A percentile compares a stretch with the other conserved stretches of the same genome.
Conservation (phyloP, 768 basidiomycete species). For the Trametes coccinea region DNA sequence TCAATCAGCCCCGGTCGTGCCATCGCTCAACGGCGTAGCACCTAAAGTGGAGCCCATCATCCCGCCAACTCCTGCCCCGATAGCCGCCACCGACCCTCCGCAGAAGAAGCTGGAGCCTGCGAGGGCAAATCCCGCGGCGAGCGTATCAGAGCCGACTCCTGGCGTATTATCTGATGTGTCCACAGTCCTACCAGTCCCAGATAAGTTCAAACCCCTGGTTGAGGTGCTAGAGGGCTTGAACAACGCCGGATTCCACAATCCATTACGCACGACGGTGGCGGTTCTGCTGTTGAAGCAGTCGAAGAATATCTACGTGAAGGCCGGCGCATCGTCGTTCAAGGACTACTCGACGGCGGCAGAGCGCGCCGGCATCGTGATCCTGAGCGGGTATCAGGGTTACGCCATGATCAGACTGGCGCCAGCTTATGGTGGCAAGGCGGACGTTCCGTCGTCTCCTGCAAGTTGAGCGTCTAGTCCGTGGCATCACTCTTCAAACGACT, state of each 20-base stretch:
- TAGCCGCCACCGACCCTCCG: not conserved
- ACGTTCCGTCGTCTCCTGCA: not conserved
- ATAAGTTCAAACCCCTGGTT: constrained; percentile 12
- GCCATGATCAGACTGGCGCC: constrained; percentile 11
- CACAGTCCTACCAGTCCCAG: not conserved
- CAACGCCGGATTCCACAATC: not conserved
- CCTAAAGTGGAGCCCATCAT: not conserved
- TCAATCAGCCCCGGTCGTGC: no score
- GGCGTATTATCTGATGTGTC: no score
- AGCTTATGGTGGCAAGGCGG: constrained; percentile 1
- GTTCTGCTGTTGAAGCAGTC: not conserved
- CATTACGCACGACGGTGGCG: not conserved
- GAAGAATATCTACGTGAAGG: constrained; percentile 6
- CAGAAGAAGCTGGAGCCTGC: not conserved
- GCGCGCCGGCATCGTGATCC: constrained; percentile 13
- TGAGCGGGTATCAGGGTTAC: not conserved
- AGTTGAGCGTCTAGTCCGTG: not conserved
- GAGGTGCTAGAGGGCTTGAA: constrained; percentile 1
- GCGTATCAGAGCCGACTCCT: not conserved
- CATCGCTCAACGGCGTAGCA: no score
- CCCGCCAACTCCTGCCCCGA: not conserved
- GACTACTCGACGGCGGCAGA: constrained; percentile 25
- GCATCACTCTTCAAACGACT: no score
- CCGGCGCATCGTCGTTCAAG: constrained; percentile 21
- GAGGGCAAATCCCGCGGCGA: not conserved